phyloP scores from a whole-genome alignment of 768 basidiomycete species.

The Phylloporus arenicola region DNA sequence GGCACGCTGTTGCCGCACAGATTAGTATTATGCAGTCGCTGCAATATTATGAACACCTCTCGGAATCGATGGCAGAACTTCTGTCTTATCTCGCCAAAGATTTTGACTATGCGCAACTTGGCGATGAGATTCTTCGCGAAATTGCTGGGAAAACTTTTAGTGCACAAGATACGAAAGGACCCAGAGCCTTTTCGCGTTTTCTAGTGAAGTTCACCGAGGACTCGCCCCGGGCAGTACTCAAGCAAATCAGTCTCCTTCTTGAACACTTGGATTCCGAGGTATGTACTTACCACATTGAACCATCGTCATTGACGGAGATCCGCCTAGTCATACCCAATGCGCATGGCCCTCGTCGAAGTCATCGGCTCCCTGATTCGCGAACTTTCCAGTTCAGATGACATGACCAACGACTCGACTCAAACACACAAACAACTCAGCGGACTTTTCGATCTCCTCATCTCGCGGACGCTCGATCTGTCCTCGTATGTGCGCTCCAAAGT shows the following conservation, averaged over 20 bases:
- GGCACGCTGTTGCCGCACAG: constrained; percentile 77
- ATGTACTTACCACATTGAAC: constrained; percentile 8
- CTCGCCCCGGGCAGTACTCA: constrained; percentile 72
- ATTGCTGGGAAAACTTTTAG: constrained; percentile 74
- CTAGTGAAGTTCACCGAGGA: constrained; percentile 76
- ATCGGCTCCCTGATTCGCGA: constrained; percentile 82
- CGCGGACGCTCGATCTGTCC: constrained; percentile 82
- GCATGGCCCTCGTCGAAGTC: constrained; percentile 89
- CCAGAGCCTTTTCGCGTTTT: constrained; percentile 81
- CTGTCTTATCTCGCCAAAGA: constrained; percentile 74
- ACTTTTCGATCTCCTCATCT: constrained; percentile 78
- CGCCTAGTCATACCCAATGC: constrained; percentile 87
- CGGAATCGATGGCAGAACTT: constrained; percentile 91
- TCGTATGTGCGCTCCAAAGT: constrained; percentile 92
- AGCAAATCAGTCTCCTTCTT: constrained; percentile 83
- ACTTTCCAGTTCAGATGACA: constrained; percentile 52
- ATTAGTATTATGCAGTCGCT: constrained; percentile 87
- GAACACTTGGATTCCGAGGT: constrained; percentile 92
- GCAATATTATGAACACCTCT: constrained; percentile 91
- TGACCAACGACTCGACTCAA: constrained; percentile 41
- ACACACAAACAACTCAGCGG: constrained; percentile 68
- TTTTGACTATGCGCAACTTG: constrained; percentile 84
- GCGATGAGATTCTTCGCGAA: constrained; percentile 88
- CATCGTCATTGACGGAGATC: background rate
- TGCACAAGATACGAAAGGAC: constrained; percentile 81